Evolutionary conservation across 495 filamentous ascomycete genomes (phyloP), one percentile per base, ranked within the genome.

Genomic region (Astrothelium macrocarpum): DNA sequence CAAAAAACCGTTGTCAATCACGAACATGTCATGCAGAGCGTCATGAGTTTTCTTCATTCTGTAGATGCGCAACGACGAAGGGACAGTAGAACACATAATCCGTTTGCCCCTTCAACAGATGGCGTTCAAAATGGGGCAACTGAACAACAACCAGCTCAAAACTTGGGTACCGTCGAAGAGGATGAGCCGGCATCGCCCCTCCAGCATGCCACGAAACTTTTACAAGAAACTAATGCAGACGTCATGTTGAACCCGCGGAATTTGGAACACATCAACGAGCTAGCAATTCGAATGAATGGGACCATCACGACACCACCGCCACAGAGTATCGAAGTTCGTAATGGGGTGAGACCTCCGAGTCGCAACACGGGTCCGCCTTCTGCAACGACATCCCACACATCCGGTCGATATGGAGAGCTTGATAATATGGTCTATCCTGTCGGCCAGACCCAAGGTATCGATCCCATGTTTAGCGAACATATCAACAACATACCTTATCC

Each of bases 401-500:
- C 81, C 3, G 69, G 85, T 68, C 79, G 79, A 28, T 82, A 81
- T 53, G 76, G 76, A 28, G 91, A 95, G 58, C 77, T 90, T 45
- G 90, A 94, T 64, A 85, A 85, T 62, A 81, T 95, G 64, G 90
- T 96, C 18, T 97, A 97, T 73, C 91, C 91, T 0, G 90, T 95
- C 20, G 91, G 91, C 0, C 84, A 90, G 59, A 91, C 87, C 4
- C 87, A 91, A 64, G 91, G 91, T 28, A 97, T 97, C 70, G 91
- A 97, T 73, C 91, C 91, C 9, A 92, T 93, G 83, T 92, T 93
- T 70, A 87, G 89, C 66, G 91, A 96, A 65, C 91, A 97, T 69
- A 90, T 96, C 68, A 82, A 90, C 76, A 96, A 95, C 67, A 93
- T 97, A 45, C 91, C 91, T 1, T 97, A 96, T 70, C 69, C 85